Evolutionary conservation across 2,329 filamentous ascomycete genomes (phyloP).

Genomic region (Aspergillus transmontanensis): DNA sequence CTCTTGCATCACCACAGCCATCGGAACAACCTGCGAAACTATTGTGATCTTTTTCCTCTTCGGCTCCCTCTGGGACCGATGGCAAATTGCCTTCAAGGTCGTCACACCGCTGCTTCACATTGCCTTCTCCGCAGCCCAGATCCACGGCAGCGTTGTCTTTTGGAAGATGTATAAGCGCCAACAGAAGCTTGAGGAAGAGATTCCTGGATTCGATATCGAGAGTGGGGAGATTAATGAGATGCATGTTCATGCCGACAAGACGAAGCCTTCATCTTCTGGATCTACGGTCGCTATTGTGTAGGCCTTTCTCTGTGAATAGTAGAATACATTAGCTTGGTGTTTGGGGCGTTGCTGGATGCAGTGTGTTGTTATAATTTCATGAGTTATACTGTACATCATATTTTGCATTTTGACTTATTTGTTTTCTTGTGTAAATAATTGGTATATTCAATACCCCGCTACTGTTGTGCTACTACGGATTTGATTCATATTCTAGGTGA

Average conservation of each 20-base stretch:
- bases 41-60: slow-evolving; percentile 50
- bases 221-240: background rate
- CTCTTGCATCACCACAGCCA: slow-evolving; percentile 41
- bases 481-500: no score
- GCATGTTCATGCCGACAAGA: background rate
- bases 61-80: slow-evolving; percentile 44
- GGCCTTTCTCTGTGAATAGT: background rate
- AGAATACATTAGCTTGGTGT: background rate
- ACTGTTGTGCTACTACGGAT: background rate
- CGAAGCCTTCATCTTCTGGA: background rate
- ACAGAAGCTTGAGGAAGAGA: slow-evolving; percentile 3
- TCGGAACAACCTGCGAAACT: slow-evolving; percentile 45
- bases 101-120: slow-evolving; percentile 47
- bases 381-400: background rate
- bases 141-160: slow-evolving; percentile 48
- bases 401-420: background rate
- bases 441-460: background rate
- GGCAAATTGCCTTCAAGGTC: slow-evolving; percentile 49
- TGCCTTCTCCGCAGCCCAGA: slow-evolving; percentile 46
- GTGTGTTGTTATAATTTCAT: background rate
- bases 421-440: background rate
- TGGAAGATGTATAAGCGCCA: slow-evolving; percentile 40
- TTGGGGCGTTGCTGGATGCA: background rate
- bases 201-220: background rate
- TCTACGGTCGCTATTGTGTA: background rate